Evolutionary conservation across 306 rosid species (phyloP), one percentile per base, ranked within the genome.

Genomic region (Quercus parvula): DNA sequence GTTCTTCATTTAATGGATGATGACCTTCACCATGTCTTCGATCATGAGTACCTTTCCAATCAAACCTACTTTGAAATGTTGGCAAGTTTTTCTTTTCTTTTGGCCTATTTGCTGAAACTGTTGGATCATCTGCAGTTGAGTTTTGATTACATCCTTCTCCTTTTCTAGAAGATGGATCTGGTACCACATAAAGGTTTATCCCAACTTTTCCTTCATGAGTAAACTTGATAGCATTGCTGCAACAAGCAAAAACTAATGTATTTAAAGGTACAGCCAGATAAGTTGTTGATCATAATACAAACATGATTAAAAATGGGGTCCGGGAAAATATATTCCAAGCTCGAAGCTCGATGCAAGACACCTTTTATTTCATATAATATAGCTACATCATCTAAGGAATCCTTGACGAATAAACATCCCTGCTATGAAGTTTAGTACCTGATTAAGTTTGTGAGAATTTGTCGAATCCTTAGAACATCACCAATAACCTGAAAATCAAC

Each of bases 141-240:
- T 73, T 82, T 56, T 87, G 88, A 38, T 70, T 82, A 57, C 81
- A 70, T 75, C 75, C 91, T 78, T 85, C 90, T 55, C 75, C 78
- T 76, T 87, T 84, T 57, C 86, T 87, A 74, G 79, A 83, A 56
- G 88, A 73, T 54, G 96, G 94, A 56, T 91, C 87, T 4, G 87
- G 67, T 67, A 91, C 86, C 78, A 89, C 90, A 19, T 87, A 88
- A 56, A 96, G 94, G 56, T 90, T 93, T 73, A 96, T 85, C 30
- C 98, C 97, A 77, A 96, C 98, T 83, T 91, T 89, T 64, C 99
- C 99, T 91, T 93, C 86, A 82, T 86, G 97, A 58, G 99, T 96
- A 85, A 96, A 96, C 91, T 96, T 96, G 86, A 93, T 89, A 0
- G 98, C 96, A 20, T 96, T 96, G 88, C 99, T 94, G 97, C 85